Conservation (phyloP, 108 stramenopile species). For the Fistulifera pelliculosa region DNA sequence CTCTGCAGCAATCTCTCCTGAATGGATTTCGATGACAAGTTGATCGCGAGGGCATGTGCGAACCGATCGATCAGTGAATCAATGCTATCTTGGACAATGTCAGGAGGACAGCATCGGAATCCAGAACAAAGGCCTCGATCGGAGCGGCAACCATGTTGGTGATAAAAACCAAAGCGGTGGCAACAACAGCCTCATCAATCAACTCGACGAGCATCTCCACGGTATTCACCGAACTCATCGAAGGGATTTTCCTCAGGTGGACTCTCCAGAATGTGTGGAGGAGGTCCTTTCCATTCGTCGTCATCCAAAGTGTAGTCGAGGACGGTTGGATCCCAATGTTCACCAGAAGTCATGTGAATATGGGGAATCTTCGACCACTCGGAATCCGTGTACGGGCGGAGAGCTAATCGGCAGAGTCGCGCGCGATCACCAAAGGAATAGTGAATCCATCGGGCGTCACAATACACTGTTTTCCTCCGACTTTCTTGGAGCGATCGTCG, state of each 20-base stretch:
- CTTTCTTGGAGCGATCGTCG: conserved; percentile 11
- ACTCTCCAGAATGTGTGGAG: no score
- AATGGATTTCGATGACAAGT: no score
- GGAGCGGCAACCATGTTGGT: no score
- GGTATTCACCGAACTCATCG: background rate
- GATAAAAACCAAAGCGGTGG: background rate
- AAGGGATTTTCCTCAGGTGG: background rate
- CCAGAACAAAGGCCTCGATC: no score
- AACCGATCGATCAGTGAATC: background rate
- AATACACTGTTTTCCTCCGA: conserved; percentile 13
- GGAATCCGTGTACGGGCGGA: conserved; percentile 8
- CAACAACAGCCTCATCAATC: background rate
- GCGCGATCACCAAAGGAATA: conserved; percentile 1
- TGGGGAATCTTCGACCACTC: conserved; percentile 1
- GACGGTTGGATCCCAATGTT: conserved; percentile 12
- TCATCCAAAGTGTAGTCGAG: conserved; percentile 7
- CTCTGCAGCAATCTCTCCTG: no score
- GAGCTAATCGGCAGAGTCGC: conserved; percentile 5
- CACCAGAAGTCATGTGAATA: conserved; percentile 2
- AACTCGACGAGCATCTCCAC: background rate
- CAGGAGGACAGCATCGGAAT: no score
- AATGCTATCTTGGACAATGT: no score
- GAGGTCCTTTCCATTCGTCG: no score
- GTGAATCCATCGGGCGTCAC: conserved; percentile 10
- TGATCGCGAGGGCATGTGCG: no score